A percentile compares a stretch with the other conserved stretches of the same genome.
phyloP scores from a whole-genome alignment of 2,329 filamentous ascomycete genomes.

The Venturia effusa region DNA sequence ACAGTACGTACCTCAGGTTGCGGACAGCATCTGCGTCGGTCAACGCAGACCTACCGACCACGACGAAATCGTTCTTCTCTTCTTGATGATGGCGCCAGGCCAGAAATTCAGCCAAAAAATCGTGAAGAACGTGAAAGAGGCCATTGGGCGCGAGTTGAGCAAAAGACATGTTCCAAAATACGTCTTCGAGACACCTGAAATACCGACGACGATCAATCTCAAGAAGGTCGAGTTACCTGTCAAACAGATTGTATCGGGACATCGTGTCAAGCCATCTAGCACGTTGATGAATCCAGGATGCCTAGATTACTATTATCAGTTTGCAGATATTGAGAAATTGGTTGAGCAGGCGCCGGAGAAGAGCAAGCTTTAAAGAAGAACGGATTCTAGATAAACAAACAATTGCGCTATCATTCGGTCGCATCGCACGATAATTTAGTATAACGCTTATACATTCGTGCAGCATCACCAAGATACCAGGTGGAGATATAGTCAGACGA shows the following conservation, averaged over 20 bases:
- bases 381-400: too few species aligned
- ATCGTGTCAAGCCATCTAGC: constrained; percentile 61
- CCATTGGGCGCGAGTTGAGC: constrained; percentile 55
- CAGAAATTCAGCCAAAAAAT: constrained; percentile 43
- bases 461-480: too few species aligned
- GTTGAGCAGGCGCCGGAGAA: constrained; percentile 24
- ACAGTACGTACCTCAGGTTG: constrained; percentile 50
- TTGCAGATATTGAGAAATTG: constrained; percentile 59
- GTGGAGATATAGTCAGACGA: too few species aligned
- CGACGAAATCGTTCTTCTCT: constrained; percentile 50
- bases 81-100: constrained; percentile 50
- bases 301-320: constrained; percentile 68
- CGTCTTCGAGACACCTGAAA: constrained; percentile 70
- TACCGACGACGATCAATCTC: constrained; percentile 74
- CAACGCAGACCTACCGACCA: constrained; percentile 52
- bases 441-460: too few species aligned
- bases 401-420: too few species aligned
- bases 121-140: constrained; percentile 48
- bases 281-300: constrained; percentile 68
- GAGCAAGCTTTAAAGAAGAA: constrained; percentile 35
- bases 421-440: too few species aligned
- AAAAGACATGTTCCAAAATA: constrained; percentile 68
- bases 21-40: constrained; percentile 70
- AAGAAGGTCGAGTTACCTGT: constrained; percentile 81
- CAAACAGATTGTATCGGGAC: constrained; percentile 72